Evolutionary conservation across 148 eudicot species (phyloP).

Genomic region (Amaranthus cruentus): DNA sequence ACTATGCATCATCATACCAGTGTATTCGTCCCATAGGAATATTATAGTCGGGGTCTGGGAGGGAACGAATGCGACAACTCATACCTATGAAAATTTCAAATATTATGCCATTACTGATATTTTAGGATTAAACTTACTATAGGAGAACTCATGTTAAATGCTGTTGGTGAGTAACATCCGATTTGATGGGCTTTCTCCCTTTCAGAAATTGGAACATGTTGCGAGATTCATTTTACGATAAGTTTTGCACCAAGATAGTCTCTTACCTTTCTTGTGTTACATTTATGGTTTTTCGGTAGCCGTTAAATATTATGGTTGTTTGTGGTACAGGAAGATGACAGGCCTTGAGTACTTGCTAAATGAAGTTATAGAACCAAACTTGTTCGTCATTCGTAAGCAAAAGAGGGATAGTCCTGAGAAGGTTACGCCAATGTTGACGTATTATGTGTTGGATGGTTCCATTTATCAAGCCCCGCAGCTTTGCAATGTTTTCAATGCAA

Average conservation of each 20-base stretch:
- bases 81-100: neutral
- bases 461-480: conserved; percentile 98
- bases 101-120: neutral
- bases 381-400: conserved; percentile 84
- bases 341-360: conserved; percentile 69
- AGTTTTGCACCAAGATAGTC: neutral
- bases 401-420: conserved; percentile 96
- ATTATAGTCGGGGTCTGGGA: too few species aligned
- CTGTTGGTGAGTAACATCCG: neutral
- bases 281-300: neutral
- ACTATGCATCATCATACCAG: too few species aligned
- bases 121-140: neutral
- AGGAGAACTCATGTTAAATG: neutral
- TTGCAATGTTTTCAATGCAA: conserved; percentile 73
- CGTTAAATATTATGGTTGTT: conserved; percentile 3
- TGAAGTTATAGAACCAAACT: conserved; percentile 86
- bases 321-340: conserved; percentile 69
- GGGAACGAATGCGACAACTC: too few species aligned
- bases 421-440: conserved; percentile 82
- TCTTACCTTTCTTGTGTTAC: neutral
- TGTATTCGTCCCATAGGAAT: too few species aligned
- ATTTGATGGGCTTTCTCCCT: neutral
- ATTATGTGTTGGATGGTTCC: conserved; percentile 90
- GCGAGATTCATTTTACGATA: too few species aligned
- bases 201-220: neutral